Percentiles rank a stretch among this genome's conserved stretches.
Evolutionary conservation across 2,329 filamentous ascomycete species (phyloP).

Genomic region (Paecilomyces fulvus): DNA sequence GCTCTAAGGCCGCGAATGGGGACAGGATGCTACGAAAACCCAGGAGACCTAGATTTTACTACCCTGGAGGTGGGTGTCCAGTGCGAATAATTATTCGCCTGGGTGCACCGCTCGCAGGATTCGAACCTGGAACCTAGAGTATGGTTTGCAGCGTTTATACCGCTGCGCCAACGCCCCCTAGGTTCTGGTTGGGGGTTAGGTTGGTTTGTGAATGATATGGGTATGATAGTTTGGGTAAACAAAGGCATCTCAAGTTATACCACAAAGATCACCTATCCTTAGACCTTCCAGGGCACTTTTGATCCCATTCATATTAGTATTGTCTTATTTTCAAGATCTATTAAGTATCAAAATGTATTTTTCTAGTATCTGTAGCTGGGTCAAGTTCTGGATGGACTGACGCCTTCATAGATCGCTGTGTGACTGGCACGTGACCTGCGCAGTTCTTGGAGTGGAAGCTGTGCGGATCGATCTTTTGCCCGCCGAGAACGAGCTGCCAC

Average conservation of each 20-base stretch:
- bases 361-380: not conserved
- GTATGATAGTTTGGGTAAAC: not conserved
- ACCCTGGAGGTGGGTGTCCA: too few species aligned
- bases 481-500: not conserved
- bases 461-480: not conserved
- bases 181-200: too few species aligned
- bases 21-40: too few species aligned
- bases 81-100: too few species aligned
- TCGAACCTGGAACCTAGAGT: too few species aligned
- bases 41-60: too few species aligned
- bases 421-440: not conserved
- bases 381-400: not conserved
- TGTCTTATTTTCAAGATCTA: not conserved
- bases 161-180: too few species aligned
- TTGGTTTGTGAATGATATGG: too few species aligned
- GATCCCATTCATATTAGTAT: not conserved
- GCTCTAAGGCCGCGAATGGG: too few species aligned
- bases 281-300: not conserved
- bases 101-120: too few species aligned
- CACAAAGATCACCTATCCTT: not conserved
- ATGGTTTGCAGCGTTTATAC: too few species aligned
- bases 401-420: not conserved
- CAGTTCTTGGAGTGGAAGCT: not conserved
- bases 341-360: not conserved
- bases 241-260: not conserved